Evolutionary conservation across 148 eudicot species (phyloP).

Genomic region (Vaccinium vitisidaea): DNA sequence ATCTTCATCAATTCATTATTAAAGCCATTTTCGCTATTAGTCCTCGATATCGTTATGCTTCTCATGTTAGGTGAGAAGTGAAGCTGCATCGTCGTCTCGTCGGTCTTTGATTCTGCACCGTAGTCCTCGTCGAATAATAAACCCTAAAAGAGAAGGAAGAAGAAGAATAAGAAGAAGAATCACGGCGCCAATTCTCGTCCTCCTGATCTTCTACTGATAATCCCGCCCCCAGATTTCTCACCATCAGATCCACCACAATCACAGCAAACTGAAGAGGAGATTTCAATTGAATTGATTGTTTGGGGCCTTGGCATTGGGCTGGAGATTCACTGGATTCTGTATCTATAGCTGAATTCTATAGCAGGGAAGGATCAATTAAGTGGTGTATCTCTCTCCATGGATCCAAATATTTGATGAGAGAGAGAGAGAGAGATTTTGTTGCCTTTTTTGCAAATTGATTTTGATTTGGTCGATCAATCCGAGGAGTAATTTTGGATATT

Average conservation of each 20-base stretch:
- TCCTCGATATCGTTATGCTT: conserved; percentile 90
- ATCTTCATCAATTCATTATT: conserved; percentile 93
- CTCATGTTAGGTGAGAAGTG: conserved; percentile 98
- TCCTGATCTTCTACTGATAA: neutral
- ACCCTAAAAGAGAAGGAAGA: conserved; percentile 15
- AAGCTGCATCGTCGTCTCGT: conserved; percentile 84
- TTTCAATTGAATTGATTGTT: conserved; percentile 6
- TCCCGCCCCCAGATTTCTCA: conserved; percentile 16
- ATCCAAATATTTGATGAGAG: conserved; percentile 28
- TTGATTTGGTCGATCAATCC: conserved; percentile 3
- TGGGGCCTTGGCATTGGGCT: conserved; percentile 20
- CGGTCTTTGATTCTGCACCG: conserved; percentile 6
- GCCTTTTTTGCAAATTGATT: neutral
- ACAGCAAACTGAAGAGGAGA: neutral
- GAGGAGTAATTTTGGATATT: neutral
- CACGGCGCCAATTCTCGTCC: conserved; percentile 5
- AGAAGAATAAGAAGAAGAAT: conserved; percentile 3
- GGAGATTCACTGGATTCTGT: neutral
- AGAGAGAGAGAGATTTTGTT: conserved; percentile 21
- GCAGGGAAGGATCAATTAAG: neutral
- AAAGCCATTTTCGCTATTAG: conserved; percentile 37
- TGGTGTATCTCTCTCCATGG: conserved; percentile 10
- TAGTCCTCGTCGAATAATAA: conserved; percentile 5
- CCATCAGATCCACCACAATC: conserved; percentile 30
- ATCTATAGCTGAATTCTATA: neutral